These are phyloP conservation scores for Coelastrella sp. DNA, from an alignment of 139 green algal species.

Conservation along the genomic window DNA sequence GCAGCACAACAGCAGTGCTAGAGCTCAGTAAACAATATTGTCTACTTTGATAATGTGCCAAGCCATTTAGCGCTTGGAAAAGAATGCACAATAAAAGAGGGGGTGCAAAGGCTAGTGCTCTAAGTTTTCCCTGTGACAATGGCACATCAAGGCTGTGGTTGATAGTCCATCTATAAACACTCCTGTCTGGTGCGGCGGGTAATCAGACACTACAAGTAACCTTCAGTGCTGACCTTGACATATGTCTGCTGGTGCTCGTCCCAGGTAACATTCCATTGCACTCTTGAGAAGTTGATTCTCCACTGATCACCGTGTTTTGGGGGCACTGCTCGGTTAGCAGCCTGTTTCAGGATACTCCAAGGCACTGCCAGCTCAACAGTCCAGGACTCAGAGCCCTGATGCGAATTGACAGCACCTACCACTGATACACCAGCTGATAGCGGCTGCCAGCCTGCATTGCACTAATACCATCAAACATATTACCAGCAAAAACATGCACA, in stretches of 20 bases:
- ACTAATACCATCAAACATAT: too few relatives aligned
- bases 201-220: background rate
- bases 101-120: too few relatives aligned
- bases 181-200: too few relatives aligned
- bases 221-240: background rate
- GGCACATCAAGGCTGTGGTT: too few relatives aligned
- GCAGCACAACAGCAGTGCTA: background rate
- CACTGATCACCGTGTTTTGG: conserved; percentile 38
- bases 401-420: conserved; percentile 41
- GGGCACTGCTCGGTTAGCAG: background rate
- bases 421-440: background rate
- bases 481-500: too few relatives aligned
- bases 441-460: conserved; percentile 7
- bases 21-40: too few relatives aligned
- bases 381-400: conserved; percentile 26
- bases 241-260: conserved; percentile 12
- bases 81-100: too few relatives aligned
- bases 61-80: too few relatives aligned
- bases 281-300: conserved; percentile 55
- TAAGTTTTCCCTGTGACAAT: too few relatives aligned
- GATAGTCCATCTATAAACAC: too few relatives aligned
- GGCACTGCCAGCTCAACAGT: conserved; percentile 46
- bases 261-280: conserved; percentile 50
- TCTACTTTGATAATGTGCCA: too few relatives aligned
- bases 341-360: conserved; percentile 50